phyloP scores from a whole-genome alignment of 768 basidiomycete genomes.

The Leccinum obscurum region DNA sequence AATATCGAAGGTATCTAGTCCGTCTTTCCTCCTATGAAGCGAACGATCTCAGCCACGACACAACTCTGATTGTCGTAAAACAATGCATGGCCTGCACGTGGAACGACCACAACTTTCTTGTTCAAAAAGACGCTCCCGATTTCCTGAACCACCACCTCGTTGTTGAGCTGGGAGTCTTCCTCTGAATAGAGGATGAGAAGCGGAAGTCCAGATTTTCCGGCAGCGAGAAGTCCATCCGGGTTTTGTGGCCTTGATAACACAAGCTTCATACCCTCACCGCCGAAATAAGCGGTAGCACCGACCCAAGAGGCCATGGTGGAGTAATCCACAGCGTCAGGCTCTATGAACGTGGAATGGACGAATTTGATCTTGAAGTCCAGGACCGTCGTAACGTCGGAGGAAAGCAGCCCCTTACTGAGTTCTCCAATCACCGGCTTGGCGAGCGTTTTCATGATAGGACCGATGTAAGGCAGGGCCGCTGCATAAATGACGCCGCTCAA shows the following conservation, averaged over 20 bases:
- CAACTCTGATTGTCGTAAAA: slow-evolving; percentile 3
- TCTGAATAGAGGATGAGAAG: neutral
- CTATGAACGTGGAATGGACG: slow-evolving; percentile 2
- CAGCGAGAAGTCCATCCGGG: neutral
- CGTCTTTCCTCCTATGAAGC: slow-evolving; percentile 1
- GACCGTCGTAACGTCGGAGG: neutral
- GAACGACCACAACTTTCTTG: slow-evolving; percentile 2
- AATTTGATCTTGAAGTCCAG: slow-evolving; percentile 8
- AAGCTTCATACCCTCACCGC: neutral
- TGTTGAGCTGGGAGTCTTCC: slow-evolving; percentile 7
- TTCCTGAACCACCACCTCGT: neutral
- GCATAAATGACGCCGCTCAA: slow-evolving; percentile 9
- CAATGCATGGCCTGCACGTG: slow-evolving; percentile 1
- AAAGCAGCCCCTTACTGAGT: neutral
- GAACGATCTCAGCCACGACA: slow-evolving; percentile 7
- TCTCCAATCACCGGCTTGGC: slow-evolving; percentile 3
- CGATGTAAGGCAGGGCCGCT: slow-evolving; percentile 9
- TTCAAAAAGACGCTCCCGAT: neutral
- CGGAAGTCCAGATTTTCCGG: neutral
- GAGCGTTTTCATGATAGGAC: slow-evolving; percentile 5
- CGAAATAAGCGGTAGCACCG: neutral
- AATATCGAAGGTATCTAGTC: neutral
- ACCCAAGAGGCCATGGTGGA: slow-evolving; percentile 8
- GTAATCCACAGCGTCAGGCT: slow-evolving; percentile 8
- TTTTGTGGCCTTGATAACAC: neutral